Conservation (phyloP, 2,329 filamentous ascomycete genomes). For the Aspergillus cejpii region DNA sequence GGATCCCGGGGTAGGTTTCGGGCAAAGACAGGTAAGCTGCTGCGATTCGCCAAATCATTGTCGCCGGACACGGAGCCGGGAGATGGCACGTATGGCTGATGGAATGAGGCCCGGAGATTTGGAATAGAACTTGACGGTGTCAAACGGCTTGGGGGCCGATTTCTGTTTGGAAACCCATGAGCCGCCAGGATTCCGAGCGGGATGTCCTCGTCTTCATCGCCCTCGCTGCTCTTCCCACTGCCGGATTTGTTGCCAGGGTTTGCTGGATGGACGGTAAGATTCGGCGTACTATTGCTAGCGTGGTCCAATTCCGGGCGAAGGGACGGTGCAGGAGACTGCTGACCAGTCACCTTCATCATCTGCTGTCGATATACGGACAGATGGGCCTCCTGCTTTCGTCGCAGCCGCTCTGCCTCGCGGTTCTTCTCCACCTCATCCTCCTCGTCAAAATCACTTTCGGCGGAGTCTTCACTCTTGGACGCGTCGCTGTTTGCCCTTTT, state of each 20-base stretch:
- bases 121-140: conserved; percentile 62
- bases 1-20: conserved; percentile 76
- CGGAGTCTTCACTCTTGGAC: conserved; percentile 47
- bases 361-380: conserved; percentile 85
- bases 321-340: conserved; percentile 48
- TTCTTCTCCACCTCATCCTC: conserved; percentile 74
- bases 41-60: conserved; percentile 37
- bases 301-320: conserved; percentile 52
- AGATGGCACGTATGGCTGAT: conserved; percentile 43
- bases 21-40: conserved; percentile 71
- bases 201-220: conserved; percentile 80
- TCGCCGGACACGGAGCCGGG: conserved; percentile 54
- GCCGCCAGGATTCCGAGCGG: conserved; percentile 80
- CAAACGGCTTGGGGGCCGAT: conserved; percentile 64
- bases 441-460: conserved; percentile 63
- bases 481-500: conserved; percentile 51
- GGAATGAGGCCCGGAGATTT: conserved; percentile 57
- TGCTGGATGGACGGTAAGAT: conserved; percentile 43
- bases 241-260: conserved; percentile 34
- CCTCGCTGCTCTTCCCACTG: conserved; percentile 40
- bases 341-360: conserved; percentile 94
- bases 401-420: conserved; percentile 64
- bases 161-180: conserved; percentile 78
- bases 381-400: conserved; percentile 82
- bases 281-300: conserved; percentile 57